Conservation (phyloP, 2,329 filamentous ascomycete species). For the Diaporthe sp. region DNA sequence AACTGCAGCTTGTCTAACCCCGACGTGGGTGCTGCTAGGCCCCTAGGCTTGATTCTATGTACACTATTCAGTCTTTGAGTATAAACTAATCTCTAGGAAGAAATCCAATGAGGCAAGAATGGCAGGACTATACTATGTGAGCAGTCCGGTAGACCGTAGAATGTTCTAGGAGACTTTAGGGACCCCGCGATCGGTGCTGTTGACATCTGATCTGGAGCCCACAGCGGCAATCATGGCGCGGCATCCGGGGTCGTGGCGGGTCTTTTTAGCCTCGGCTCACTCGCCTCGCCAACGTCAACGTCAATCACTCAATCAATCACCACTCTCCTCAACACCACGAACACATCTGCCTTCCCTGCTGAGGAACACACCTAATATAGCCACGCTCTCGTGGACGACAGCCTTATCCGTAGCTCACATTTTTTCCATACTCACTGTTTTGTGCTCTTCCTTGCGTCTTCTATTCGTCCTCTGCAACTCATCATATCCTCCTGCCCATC, state of each 20-base stretch:
- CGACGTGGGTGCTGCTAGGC: neutral
- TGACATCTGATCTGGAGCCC: constrained; percentile 23
- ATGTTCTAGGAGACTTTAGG: constrained; percentile 19
- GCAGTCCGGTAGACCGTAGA: neutral
- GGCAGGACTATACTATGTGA: neutral
- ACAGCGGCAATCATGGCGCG: constrained; percentile 2
- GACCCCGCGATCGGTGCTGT: constrained; percentile 25
- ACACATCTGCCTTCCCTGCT: neutral
- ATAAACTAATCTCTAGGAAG: neutral
- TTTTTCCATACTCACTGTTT: neutral
- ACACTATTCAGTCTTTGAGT: too few species aligned
- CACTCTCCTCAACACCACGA: neutral
- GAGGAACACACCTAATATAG: neutral
- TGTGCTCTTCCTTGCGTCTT: neutral
- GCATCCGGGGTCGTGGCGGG: constrained; percentile 26
- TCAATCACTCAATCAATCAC: neutral
- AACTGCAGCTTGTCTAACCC: neutral
- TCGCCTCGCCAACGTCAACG: constrained; percentile 16
- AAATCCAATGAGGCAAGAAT: neutral
- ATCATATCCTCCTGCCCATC: neutral
- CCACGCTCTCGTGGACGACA: neutral
- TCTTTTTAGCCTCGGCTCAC: constrained; percentile 33
- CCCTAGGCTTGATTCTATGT: neutral
- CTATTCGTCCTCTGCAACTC: neutral
- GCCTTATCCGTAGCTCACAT: neutral